Base-by-base conservation (phyloP, 768 basidiomycete species). In the Dioszegia crocea region DNA sequence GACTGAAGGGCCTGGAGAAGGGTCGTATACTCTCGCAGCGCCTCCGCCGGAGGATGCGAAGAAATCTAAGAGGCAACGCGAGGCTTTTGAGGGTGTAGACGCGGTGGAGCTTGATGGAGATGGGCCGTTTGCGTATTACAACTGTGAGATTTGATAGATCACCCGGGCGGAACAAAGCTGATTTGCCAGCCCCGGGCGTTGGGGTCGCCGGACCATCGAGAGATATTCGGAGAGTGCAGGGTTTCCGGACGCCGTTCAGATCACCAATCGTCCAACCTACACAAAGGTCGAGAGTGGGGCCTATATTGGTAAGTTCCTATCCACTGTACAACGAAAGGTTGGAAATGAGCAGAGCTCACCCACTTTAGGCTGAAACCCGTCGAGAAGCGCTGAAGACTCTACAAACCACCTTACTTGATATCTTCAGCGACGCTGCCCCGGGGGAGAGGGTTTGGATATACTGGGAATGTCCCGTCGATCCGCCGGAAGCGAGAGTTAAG, bases 81-180 rank as follows among this genome's bases (percentile, higher is more conserved):
- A 61, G 49, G 62, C 52, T 2, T 62, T 69, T 51, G 57, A 57
- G 39, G 49, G 48, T 26, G 60, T 69, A 0, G 55, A 63, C 11
- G 62, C 67, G 2, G 55, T 33, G 33, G 33, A 33, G 33, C 6
- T 55, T 10, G 56, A 39, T 17, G 67, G 63, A 1, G 54, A 58
- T 11, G 67, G 67, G 1, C 64, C 64, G 10, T 69, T 45, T 33
- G 46, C 55, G 6, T 64, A 59, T 33, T 69, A 69, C 36, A 60
- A 59, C 36, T 53, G 66, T 67, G 23, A 56, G 66, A 36, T 9
- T 4, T 4, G 21, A 23, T 8, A 4, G 11, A 12, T 1, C 19
- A 24, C 27, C n/a, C 2, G 10, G 19, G 12, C 14, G 21, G 4
- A 17, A 3, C 9, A 11, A 8, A 46, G 31, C 51, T 27, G 51